Evolutionary conservation across 768 basidiomycete genomes (phyloP), one percentile per base, ranked within the genome.

Genomic region (Naganishia vaughanmartiniae): DNA sequence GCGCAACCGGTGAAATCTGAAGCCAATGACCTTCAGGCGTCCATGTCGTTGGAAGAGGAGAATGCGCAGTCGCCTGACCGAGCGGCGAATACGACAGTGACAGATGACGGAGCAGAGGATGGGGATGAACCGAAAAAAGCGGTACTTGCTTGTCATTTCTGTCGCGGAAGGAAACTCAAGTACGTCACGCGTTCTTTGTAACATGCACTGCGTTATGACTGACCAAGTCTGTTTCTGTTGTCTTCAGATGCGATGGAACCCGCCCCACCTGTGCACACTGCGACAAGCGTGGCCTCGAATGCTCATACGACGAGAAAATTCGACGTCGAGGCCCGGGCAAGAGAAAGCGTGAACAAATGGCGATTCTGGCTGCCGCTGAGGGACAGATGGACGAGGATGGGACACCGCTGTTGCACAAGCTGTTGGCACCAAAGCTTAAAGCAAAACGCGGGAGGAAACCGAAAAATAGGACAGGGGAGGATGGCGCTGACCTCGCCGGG

Each of bases 321-420:
- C 75, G 80, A 30, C 76, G 81, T 17, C 77, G 81, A 54, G 81
- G 81, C 17, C 81, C 81, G n/a, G 81, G 81, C 14, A 81, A 79
- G 73, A 76, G 77, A 31, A 82, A 81, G 63, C 80, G 80, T 65
- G 76, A 76, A 33, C 54, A 63, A 21, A 21, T 70, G 34, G 68
- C 68, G 39, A 63, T 63, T 7, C 30, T 63, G 39, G 39, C 60
- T 19, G 36, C 60, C 26, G 60, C 60, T 1, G 60, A 63, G 24
- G 60, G 60, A n/a, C 36, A 63, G 39, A 24, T 63, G 60, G 60
- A 63, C 28, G 60, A 63, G 26, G 60, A 63, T 45, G 60, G 60
- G 12, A 63, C 60, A 26, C 60, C 60, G 19, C 21, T 63, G 24
- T 34, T 63, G 36, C 60, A 63, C 19, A 63, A 63, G 30, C 60